Base-by-base conservation (phyloP, 768 basidiomycete species). In the Atractiella rhizophila region DNA sequence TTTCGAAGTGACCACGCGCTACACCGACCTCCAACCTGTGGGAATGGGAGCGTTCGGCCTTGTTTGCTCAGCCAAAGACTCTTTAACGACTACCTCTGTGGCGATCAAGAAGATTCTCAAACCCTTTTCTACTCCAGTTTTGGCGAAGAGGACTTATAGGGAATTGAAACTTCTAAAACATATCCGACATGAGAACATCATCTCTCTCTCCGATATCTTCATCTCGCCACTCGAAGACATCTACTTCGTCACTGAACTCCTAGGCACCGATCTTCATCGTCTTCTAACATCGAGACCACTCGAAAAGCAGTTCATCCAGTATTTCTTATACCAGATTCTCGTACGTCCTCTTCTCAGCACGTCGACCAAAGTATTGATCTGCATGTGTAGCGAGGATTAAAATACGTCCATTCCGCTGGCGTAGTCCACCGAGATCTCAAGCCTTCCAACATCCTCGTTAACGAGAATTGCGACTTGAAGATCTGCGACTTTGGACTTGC, bases 41-140 rank as follows among this genome's bases (percentile, higher is more conserved):
- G 91, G 88, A 59, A 96, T 96, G 88, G 88, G 88, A 49, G 91
- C 91, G 28, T 96, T 98, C 56, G 91, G 91, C 44, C 79, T 98
- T 42, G 91, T 98, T 38, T 98, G 46, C 41, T 53, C 49, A 2
- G 51, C 54, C 2, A 45, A 51, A 40, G 54, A 54, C 21, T 86
- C 94, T 60, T 70, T 96, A 40, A 88, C 83, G 8, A 77, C 73
- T 30, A 71, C 82, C 34, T 78, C 81, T 15, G 86, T 88, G 43
- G 91, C 91, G 55, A 86, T 98, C 66, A 98, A 98, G 71, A 96
- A 96, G 73, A 98, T 96, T 66, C 96, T 96, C 88, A 98, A 98
- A 61, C 91, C 91, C 6, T 98, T 98, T 64, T 61, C 60, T 57
- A 94, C 91, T 5, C 86, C 91, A 16, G 91, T 98, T n/a, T 67